Evolutionary conservation across 1,139 yeast genomes (phyloP), one percentile per base, ranked within the genome.

Genomic region (Torulaspora globosa): DNA sequence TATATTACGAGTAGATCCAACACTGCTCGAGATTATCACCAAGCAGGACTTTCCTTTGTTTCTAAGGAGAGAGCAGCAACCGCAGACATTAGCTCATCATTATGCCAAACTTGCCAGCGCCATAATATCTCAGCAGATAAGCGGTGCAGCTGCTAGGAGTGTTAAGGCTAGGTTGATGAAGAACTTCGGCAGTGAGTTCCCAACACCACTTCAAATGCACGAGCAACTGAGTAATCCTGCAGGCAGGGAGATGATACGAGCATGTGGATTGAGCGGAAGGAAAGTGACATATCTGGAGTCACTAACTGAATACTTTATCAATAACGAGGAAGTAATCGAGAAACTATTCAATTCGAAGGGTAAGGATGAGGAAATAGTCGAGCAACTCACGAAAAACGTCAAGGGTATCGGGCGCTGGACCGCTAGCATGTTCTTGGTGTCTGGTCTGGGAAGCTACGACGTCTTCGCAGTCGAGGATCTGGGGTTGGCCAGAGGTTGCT

Each of bases 331-430:
- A 2, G 68, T 81, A 15, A 61, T 78, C 0, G 63, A 69, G n/a
- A 68, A 68, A 3, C 69, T 78, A 53, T 76, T 74, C 54, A 48
- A 54, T 10, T 56, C 42, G 7, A 54, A 58, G 1, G 65, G 65
- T 11, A 56, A 65, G 3, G 71, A 73, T 42, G 71, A 70, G 3
- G 83, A 74, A 27, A 70, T 86, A 2, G 70, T 78, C 1, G 76
- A 74, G 18, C 78, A 74, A 47, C 65, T 88, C 44, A 79, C 80
- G 1, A 57, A 59, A 32, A 65, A 70, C 34, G 69, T 88, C 46
- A 85, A 87, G 59, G 97, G 97, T 0, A 77, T 89, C 28, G 97
- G 97, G 0, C 77, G 80, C 1, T 89, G 97, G 97, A 80, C 90
- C 8, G 94, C 95, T 0, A 85, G 84, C 48, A 89, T 89, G 96